Percentiles rank a stretch among this genome's conserved stretches.
Conservation (phyloP, 202 grass and related monocot species). For the Zizania palustris region DNA sequence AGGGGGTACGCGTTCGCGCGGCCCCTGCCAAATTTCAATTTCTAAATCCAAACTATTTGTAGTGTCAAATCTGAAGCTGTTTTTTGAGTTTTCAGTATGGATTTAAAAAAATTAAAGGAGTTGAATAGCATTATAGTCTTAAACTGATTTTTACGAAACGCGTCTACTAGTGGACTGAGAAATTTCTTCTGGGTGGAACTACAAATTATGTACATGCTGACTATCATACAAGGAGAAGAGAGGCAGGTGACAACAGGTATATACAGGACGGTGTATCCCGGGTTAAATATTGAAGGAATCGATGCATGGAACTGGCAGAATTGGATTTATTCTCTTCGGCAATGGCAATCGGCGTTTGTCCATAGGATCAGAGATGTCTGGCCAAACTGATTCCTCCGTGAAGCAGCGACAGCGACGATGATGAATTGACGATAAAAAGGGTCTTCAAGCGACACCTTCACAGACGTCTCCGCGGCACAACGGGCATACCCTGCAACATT, state of each 20-base stretch:
- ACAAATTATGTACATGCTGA: slow-evolving; percentile 39
- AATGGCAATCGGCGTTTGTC: background rate
- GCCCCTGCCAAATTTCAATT: background rate
- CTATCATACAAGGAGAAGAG: slow-evolving; percentile 4
- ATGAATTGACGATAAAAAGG: background rate
- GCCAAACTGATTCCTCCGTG: background rate
- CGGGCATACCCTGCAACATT: slow-evolving; percentile 70
- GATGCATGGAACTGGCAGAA: background rate
- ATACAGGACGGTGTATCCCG: slow-evolving; percentile 29
- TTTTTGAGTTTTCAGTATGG: too few species aligned
- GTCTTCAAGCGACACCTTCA: slow-evolving; percentile 49
- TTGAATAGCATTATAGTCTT: too few species aligned
- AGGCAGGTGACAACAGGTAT: slow-evolving; percentile 40
- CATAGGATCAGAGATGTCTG: background rate
- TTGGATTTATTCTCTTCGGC: background rate
- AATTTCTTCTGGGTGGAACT: background rate
- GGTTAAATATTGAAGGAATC: slow-evolving; percentile 13
- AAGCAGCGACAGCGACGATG: background rate
- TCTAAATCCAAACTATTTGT: too few species aligned
- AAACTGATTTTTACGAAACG: too few species aligned
- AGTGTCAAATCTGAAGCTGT: too few species aligned
- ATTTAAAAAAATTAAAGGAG: too few species aligned
- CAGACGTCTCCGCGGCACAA: slow-evolving; percentile 81
- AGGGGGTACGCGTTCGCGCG: slow-evolving; percentile 52
- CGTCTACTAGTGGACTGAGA: background rate